phyloP scores from a whole-genome alignment of 768 basidiomycete species.

The Psilocybe cyanescens region DNA sequence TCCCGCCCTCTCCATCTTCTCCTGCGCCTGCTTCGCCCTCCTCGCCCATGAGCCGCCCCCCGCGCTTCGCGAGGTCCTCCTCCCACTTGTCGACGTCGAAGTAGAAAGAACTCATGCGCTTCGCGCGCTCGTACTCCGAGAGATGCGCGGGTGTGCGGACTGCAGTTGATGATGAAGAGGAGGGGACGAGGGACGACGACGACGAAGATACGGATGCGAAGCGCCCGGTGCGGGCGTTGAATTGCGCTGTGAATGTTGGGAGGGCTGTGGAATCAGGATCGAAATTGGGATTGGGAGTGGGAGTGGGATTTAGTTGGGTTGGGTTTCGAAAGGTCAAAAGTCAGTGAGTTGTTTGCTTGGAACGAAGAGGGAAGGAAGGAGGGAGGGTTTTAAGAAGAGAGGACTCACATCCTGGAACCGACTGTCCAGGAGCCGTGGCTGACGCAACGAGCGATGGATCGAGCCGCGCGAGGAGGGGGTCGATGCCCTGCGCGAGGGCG shows the following conservation, averaged over 20 bases:
- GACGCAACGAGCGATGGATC: slow-evolving; percentile 68
- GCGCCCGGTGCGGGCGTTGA: slow-evolving; percentile 81
- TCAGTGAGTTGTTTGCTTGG: too few species aligned
- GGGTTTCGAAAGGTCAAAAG: too few species aligned
- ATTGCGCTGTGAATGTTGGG: slow-evolving; percentile 66
- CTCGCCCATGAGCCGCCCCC: slow-evolving; percentile 36
- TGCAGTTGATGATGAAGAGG: not conserved
- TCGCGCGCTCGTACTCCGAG: slow-evolving; percentile 80
- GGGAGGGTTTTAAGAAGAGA: not conserved
- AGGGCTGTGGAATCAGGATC: slow-evolving; percentile 27
- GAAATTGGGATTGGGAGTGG: too few species aligned
- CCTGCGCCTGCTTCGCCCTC: slow-evolving; percentile 32
- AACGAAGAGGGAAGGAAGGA: too few species aligned
- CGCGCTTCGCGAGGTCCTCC: slow-evolving; percentile 58
- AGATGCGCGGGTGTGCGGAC: slow-evolving; percentile 72
- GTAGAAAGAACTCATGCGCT: slow-evolving; percentile 87
- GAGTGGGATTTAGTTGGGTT: not conserved
- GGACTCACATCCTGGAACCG: slow-evolving; percentile 29
- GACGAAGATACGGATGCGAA: slow-evolving; percentile 64
- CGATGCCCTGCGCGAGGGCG: slow-evolving; percentile 79
- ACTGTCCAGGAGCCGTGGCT: slow-evolving; percentile 29
- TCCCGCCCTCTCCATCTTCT: slow-evolving; percentile 55
- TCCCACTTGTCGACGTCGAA: slow-evolving; percentile 88
- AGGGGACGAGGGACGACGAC: not conserved
- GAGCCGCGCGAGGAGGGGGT: slow-evolving; percentile 79